These are phyloP conservation scores for Phytophthora lateralis DNA, from an alignment of 352 stramenopile species.

Conservation along the genomic window DNA sequence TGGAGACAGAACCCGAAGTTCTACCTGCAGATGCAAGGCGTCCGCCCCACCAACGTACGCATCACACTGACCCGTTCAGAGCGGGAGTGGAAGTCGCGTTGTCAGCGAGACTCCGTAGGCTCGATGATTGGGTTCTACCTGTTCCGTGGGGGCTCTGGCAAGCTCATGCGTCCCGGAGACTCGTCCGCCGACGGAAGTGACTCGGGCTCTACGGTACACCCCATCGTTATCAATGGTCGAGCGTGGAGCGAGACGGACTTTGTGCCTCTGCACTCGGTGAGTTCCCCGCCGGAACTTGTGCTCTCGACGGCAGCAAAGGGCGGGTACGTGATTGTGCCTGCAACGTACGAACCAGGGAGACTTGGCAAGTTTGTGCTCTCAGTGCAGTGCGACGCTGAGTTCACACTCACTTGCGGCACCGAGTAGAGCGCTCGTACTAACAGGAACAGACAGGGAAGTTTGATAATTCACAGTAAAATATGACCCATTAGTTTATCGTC, in stretches of 20 bases:
- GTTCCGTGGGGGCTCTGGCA: slow-evolving; percentile 50
- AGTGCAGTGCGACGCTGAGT: slow-evolving; percentile 85
- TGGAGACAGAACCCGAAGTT: slow-evolving; percentile 91
- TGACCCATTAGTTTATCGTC: slow-evolving; percentile 13
- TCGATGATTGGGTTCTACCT: slow-evolving; percentile 93
- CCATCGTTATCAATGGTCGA: slow-evolving; percentile 70
- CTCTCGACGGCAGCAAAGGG: slow-evolving; percentile 79
- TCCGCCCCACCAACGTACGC: slow-evolving; percentile 71
- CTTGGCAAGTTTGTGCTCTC: slow-evolving; percentile 84
- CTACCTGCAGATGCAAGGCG: slow-evolving; percentile 72
- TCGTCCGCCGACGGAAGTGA: slow-evolving; percentile 7
- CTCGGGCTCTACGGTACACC: slow-evolving; percentile 16
- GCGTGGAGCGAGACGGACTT: slow-evolving; percentile 88
- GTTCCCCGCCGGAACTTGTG: slow-evolving; percentile 68
- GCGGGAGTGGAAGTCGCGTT: slow-evolving; percentile 82
- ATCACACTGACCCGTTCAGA: slow-evolving; percentile 85
- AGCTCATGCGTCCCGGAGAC: slow-evolving; percentile 44
- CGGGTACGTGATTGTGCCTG: slow-evolving; percentile 87
- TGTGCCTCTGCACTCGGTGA: slow-evolving; percentile 74
- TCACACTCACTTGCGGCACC: slow-evolving; percentile 58
- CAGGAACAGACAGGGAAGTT: not conserved
- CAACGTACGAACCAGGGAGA: slow-evolving; percentile 87
- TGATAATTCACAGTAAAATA: slow-evolving; percentile 13
- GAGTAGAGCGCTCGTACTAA: slow-evolving; percentile 21
- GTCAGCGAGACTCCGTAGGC: slow-evolving; percentile 83